phyloP scores from a whole-genome alignment of 305 asterid species.

The Fraxinus paxiana region DNA sequence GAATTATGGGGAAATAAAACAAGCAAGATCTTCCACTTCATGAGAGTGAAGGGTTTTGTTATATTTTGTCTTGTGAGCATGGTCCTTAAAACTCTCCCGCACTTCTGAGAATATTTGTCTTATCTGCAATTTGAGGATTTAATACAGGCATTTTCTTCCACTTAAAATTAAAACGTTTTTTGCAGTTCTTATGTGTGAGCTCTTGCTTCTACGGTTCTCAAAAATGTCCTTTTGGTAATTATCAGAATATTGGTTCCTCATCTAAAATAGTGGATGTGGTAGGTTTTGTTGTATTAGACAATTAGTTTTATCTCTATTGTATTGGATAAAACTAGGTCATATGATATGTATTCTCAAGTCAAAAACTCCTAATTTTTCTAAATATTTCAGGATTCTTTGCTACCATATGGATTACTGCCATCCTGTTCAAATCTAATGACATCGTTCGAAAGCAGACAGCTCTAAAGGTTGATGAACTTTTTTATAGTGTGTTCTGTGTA shows the following conservation, averaged over 20 bases:
- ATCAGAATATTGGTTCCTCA: slow-evolving; percentile 1
- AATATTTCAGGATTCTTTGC: slow-evolving; percentile 44
- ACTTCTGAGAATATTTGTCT: not conserved
- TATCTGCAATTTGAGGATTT: not conserved
- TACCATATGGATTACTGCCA: slow-evolving; percentile 64
- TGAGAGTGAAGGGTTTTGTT: not conserved
- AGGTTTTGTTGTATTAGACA: not conserved
- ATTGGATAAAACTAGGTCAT: not conserved
- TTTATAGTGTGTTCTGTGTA: slow-evolving; percentile 3
- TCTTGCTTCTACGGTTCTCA: not conserved
- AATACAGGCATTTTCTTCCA: not conserved
- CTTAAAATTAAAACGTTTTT: not conserved
- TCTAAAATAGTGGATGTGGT: not conserved
- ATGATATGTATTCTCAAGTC: not conserved
- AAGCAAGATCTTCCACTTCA: not conserved
- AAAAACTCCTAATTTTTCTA: not conserved
- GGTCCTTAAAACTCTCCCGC: not conserved
- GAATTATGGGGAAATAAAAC: not conserved
- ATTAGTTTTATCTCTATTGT: not conserved
- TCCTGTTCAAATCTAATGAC: slow-evolving; percentile 85
- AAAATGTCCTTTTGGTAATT: not conserved
- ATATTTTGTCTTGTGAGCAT: not conserved
- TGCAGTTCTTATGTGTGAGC: not conserved
- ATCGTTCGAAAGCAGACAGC: slow-evolving; percentile 86
- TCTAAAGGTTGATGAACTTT: slow-evolving; percentile 55